Evolutionary conservation across 2,329 filamentous ascomycete species (phyloP), one percentile per base, ranked within the genome.

Genomic region (Emericellopsis cladophorae): DNA sequence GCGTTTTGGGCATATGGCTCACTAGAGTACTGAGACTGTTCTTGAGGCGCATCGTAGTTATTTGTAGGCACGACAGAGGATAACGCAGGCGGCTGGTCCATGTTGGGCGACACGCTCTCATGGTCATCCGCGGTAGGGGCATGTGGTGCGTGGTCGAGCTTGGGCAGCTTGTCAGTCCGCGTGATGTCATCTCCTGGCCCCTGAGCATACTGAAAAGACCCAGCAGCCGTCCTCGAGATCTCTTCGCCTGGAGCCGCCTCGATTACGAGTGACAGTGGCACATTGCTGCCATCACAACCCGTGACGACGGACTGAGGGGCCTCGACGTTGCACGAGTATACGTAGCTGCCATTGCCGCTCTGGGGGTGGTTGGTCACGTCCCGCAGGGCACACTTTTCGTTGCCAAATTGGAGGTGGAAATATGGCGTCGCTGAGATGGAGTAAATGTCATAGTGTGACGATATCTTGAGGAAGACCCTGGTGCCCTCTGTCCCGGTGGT

Each of bases 391-490:
- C 79, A 82, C 57, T 80, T 79, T 51, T 83, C 76, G n/a, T 74
- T 70, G n/a, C 86, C 87, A 59, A 95, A 93, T 37, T 80, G 73
- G 41, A 95, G 61, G 47, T 65, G 80, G 52, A 85, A 79, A 39
- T 68, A 68, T 2, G 72, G 66, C 41, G 65, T 54, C 44, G 69
- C 70, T 26, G 68, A 72, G 58, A 79, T 73, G 43, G 61, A 55
- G 46, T 70, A 61, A 45, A 94, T 63, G 54, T 94, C 82, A 62
- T 84, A 85, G 45, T 80, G 72, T 35, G 83, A 81, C 40, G 80
- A 78, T 24, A 94, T 74, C 55, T 84, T 81, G 47, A 95, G 70
- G 44, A 74, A 72, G 9, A 95, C 66, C 51, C 79, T 79, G 16
- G 81, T 83, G 41, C 84, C 83, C 53, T 74, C 72, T 29, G 69